These are phyloP conservation scores for Globisporangium alternatum DNA, from an alignment of 352 stramenopile genomes.

Conservation along the genomic window DNA sequence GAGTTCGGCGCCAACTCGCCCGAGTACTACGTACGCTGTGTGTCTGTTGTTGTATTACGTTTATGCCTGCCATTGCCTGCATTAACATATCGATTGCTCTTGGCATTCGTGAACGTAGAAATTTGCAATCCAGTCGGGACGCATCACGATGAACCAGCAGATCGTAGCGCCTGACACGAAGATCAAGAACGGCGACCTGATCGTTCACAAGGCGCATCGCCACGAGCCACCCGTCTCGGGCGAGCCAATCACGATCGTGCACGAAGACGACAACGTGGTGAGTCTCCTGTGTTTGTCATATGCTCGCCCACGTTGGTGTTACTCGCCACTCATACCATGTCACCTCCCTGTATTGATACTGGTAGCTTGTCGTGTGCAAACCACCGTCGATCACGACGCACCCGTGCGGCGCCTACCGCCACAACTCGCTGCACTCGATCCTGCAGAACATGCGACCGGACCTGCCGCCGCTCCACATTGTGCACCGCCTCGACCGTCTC, in stretches of 20 bases:
- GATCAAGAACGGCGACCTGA: constrained; percentile 92
- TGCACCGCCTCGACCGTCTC: constrained; percentile 96
- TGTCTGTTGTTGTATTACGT: neutral
- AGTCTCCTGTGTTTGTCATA: neutral
- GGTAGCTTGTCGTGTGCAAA: constrained; percentile 85
- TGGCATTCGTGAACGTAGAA: constrained; percentile 39
- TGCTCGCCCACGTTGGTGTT: neutral
- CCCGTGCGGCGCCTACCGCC: constrained; percentile 92
- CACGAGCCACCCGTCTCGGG: constrained; percentile 94
- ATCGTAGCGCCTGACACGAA: constrained; percentile 72
- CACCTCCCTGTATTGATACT: too few species aligned
- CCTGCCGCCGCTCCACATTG: constrained; percentile 76
- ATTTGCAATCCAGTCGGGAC: constrained; percentile 90
- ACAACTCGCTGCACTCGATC: constrained; percentile 93
- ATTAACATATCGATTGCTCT: constrained; percentile 6
- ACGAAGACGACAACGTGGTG: constrained; percentile 80
- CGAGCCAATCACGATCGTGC: constrained; percentile 73
- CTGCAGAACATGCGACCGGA: constrained; percentile 67
- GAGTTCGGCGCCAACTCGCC: constrained; percentile 85
- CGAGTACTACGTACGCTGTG: constrained; percentile 75
- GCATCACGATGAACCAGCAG: constrained; percentile 92
- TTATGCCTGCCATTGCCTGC: neutral
- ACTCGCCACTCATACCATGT: neutral
- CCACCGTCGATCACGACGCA: constrained; percentile 94
- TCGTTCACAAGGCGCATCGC: constrained; percentile 94